phyloP scores from a whole-genome alignment of 2,329 filamentous ascomycete genomes.

The Pseudocercospora eumusae region DNA sequence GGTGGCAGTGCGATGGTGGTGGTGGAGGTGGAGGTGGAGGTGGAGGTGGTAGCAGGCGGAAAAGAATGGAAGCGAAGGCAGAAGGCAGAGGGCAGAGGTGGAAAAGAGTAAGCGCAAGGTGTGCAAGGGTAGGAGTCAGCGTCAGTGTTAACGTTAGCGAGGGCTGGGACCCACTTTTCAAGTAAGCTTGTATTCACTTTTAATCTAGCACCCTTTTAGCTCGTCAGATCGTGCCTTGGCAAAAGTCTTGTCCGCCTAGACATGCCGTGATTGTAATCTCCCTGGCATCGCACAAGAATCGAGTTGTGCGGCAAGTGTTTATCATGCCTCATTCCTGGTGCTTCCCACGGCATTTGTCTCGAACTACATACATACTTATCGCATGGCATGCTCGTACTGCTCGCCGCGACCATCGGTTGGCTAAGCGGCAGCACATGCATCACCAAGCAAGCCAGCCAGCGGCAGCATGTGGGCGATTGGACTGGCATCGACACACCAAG shows the following conservation, averaged over 20 bases:
- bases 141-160: neutral
- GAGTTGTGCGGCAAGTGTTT: neutral
- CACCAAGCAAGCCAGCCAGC: slow-evolving; percentile 21
- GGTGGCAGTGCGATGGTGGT: no score
- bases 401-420: slow-evolving; percentile 18
- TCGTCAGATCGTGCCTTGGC: neutral
- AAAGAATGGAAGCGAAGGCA: neutral
- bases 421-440: slow-evolving; percentile 19
- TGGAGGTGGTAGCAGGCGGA: neutral
- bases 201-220: neutral
- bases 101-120: slow-evolving; percentile 4
- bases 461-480: slow-evolving; percentile 20
- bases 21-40: neutral
- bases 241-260: neutral
- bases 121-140: neutral
- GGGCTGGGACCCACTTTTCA: neutral
- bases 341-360: neutral
- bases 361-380: neutral
- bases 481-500: slow-evolving; percentile 12
- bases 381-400: neutral
- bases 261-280: neutral
- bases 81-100: neutral
- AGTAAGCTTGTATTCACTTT: neutral
- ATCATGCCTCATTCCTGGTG: neutral
- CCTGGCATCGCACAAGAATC: slow-evolving; percentile 5